These are phyloP conservation scores for Pseudocercospora crystallina DNA, from an alignment of 2,329 filamentous ascomycete genomes.

Conservation along the genomic window DNA sequence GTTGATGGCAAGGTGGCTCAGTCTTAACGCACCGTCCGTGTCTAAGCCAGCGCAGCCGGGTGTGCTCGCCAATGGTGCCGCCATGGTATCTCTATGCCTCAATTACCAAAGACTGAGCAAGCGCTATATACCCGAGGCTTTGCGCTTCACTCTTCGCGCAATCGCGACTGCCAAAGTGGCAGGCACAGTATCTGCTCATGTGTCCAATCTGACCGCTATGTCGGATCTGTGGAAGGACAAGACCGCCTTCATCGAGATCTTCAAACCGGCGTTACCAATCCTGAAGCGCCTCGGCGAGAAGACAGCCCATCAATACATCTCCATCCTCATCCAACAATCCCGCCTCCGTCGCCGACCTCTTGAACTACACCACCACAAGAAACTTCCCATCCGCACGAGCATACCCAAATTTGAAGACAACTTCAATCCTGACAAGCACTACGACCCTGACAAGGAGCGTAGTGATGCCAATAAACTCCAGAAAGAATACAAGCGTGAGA, in stretches of 20 bases:
- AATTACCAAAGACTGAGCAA: conserved; percentile 83
- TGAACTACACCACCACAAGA: conserved; percentile 83
- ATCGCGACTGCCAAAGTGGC: conserved; percentile 45
- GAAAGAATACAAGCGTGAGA: conserved; percentile 90
- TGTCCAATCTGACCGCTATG: conserved; percentile 66
- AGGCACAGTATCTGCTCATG: conserved; percentile 38
- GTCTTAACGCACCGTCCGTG: conserved; percentile 64
- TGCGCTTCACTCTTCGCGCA: conserved; percentile 77
- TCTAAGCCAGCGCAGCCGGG: conserved; percentile 65
- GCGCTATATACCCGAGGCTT: conserved; percentile 83
- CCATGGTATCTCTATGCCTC: conserved; percentile 73
- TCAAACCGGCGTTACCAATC: conserved; percentile 55
- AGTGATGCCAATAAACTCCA: conserved; percentile 80
- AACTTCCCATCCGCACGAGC: conserved; percentile 80
- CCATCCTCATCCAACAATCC: conserved; percentile 61
- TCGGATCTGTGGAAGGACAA: conserved; percentile 73
- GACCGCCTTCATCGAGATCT: conserved; percentile 75
- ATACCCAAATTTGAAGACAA: conserved; percentile 95
- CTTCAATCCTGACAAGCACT: conserved; percentile 94
- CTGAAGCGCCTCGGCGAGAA: conserved; percentile 35
- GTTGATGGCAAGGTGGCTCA: conserved; percentile 79
- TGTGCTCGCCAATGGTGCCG: conserved; percentile 70
- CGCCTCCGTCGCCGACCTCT: conserved; percentile 72
- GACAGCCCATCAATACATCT: conserved; percentile 61
- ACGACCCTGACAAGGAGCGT: conserved; percentile 91